A percentile compares a stretch with the other conserved stretches of the same genome.
phyloP scores from a whole-genome alignment of 306 rosid genomes.

The Prunus mira region DNA sequence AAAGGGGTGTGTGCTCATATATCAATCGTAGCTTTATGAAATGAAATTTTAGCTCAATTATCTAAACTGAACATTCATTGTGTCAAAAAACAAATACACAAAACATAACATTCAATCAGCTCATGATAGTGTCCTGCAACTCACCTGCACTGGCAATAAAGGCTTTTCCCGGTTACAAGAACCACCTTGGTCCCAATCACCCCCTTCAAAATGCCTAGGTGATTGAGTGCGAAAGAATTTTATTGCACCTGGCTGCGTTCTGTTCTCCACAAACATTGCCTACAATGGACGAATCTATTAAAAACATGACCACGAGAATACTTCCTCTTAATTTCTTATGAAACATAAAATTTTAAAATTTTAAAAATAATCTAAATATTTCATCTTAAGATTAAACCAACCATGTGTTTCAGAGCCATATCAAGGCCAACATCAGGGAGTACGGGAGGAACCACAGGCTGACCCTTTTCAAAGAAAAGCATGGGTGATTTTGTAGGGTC shows the following conservation, averaged over 20 bases:
- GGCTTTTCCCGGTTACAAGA: conserved; percentile 64
- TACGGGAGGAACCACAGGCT: conserved; percentile 73
- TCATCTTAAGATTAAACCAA: conserved; percentile 8
- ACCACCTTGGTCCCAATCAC: conserved; percentile 95
- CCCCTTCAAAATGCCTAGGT: conserved; percentile 94
- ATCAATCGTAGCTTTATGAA: background rate
- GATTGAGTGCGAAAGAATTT: conserved; percentile 86
- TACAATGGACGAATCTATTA: conserved; percentile 17
- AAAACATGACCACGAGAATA: background rate
- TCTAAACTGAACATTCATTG: background rate
- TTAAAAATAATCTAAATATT: background rate
- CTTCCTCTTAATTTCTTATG: background rate
- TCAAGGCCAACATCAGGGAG: conserved; percentile 72
- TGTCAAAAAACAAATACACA: background rate
- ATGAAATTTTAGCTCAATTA: background rate
- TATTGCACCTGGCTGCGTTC: conserved; percentile 38
- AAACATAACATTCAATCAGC: background rate
- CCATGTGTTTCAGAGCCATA: conserved; percentile 81
- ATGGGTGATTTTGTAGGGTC: conserved; percentile 87
- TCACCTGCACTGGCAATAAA: conserved; percentile 57
- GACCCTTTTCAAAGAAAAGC: conserved; percentile 78
- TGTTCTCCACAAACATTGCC: conserved; percentile 49
- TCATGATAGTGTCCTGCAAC: background rate
- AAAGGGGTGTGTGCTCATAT: background rate
- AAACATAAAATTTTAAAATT: background rate